Evolutionary conservation across 176 grass and related monocot genomes (phyloP).

Genomic region (Aegilops longissima): DNA sequence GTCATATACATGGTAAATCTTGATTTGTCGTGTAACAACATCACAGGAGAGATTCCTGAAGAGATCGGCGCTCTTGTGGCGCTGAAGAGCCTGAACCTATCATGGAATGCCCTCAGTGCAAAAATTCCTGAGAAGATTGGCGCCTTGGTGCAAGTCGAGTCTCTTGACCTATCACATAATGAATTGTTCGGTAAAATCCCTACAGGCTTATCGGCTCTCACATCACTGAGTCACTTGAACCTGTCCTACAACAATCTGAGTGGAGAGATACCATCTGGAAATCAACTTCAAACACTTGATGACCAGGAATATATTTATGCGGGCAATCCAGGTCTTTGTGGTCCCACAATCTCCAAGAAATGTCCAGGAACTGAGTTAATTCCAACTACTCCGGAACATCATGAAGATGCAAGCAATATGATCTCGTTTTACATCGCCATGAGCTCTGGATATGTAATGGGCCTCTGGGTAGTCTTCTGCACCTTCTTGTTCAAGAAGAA

Average conservation of each 20-base stretch:
- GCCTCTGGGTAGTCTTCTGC: not conserved
- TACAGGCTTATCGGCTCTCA: too few relatives aligned
- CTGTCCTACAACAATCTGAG: too few relatives aligned
- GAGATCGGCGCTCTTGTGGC: not conserved
- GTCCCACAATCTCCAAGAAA: too few relatives aligned
- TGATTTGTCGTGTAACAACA: slow-evolving; percentile 40
- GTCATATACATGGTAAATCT: not conserved
- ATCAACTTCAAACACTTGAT: too few relatives aligned
- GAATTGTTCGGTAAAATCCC: not conserved
- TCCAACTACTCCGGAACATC: too few relatives aligned
- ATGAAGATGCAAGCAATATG: not conserved
- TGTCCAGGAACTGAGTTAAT: too few relatives aligned
- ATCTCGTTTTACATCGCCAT: not conserved
- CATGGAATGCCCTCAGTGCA: not conserved
- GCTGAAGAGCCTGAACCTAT: slow-evolving; percentile 18
- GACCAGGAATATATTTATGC: too few relatives aligned
- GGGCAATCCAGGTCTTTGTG: too few relatives aligned
- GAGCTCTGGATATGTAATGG: not conserved
- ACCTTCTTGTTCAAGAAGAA: not conserved
- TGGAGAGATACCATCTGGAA: too few relatives aligned
- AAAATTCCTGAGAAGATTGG: slow-evolving; percentile 2
- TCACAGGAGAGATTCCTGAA: slow-evolving; percentile 1
- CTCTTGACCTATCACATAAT: slow-evolving; percentile 11
- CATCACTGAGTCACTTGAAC: too few relatives aligned
- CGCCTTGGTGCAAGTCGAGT: not conserved